These are phyloP conservation scores for Lepidium sativum DNA, from an alignment of 345 rosid species.

Conservation along the genomic window DNA sequence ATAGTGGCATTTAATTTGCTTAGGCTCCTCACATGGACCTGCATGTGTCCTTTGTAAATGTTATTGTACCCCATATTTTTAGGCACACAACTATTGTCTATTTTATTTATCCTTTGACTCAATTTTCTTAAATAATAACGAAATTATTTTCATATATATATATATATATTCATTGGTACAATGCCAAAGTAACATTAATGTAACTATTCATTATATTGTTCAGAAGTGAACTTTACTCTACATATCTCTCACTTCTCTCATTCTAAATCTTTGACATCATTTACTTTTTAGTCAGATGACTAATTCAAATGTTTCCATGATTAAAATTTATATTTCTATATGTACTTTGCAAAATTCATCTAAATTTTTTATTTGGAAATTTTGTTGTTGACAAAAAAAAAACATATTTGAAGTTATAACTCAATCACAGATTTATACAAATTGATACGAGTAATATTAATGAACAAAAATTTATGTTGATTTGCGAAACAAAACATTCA, in stretches of 20 bases:
- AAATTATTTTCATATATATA: too few species aligned
- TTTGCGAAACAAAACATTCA: not conserved
- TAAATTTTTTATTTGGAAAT: too few species aligned
- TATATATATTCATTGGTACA: constrained; percentile 4
- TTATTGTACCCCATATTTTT: constrained; percentile 21
- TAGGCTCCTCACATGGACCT: constrained; percentile 26
- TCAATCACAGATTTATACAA: not conserved
- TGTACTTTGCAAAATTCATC: too few species aligned
- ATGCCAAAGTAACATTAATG: constrained; percentile 21
- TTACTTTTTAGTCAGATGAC: constrained; percentile 6
- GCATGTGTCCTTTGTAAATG: constrained; percentile 32
- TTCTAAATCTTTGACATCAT: constrained; percentile 1
- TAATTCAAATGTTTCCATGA: not conserved
- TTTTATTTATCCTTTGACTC: not conserved
- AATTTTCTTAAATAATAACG: not conserved
- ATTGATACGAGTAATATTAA: not conserved
- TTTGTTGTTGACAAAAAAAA: too few species aligned
- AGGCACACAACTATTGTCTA: constrained; percentile 12
- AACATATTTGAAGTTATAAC: not conserved
- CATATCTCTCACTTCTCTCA: constrained; percentile 10
- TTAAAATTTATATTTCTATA: too few species aligned
- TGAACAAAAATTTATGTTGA: not conserved
- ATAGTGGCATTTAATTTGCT: constrained; percentile 19
- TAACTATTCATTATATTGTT: constrained; percentile 12
- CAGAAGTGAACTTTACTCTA: constrained; percentile 20